phyloP scores from a whole-genome alignment of 352 stramenopile genomes.

The Globisporangium paddicum region DNA sequence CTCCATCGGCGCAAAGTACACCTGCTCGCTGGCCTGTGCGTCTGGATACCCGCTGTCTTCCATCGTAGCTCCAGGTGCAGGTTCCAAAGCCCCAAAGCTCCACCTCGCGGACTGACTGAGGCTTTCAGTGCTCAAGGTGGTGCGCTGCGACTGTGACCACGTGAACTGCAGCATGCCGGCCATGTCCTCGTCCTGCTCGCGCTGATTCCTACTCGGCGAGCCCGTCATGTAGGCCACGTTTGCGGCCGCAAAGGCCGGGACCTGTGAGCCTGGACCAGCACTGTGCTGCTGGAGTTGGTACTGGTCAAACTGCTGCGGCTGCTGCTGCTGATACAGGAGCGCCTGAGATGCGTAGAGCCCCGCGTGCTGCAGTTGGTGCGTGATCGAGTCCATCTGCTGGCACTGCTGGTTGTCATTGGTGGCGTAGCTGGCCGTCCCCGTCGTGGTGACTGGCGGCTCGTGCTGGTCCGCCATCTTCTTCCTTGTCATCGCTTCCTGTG shows the following conservation, averaged over 20 bases:
- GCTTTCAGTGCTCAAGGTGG: background rate
- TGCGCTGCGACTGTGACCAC: background rate
- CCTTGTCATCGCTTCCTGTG: background rate
- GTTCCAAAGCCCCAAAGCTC: background rate
- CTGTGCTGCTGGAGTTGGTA: background rate
- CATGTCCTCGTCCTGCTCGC: background rate
- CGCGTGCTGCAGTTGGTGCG: constrained; percentile 2
- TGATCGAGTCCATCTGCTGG: constrained; percentile 1
- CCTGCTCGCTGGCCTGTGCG: background rate
- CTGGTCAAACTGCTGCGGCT: background rate
- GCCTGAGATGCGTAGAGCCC: background rate
- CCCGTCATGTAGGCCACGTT: background rate
- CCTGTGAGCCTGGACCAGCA: background rate
- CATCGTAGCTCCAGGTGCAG: background rate
- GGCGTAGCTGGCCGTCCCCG: background rate
- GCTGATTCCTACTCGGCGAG: background rate
- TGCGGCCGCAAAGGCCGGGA: background rate
- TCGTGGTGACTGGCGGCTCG: no score
- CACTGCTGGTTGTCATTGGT: background rate
- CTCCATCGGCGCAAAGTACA: constrained; percentile 1
- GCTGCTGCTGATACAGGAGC: background rate
- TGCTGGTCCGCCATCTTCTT: background rate
- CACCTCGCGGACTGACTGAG: background rate
- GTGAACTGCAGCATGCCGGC: background rate
- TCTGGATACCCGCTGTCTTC: background rate